These are phyloP conservation scores for Malassezia nana DNA, from an alignment of 1,284 basidiomycete genomes.

Conservation along the genomic window DNA sequence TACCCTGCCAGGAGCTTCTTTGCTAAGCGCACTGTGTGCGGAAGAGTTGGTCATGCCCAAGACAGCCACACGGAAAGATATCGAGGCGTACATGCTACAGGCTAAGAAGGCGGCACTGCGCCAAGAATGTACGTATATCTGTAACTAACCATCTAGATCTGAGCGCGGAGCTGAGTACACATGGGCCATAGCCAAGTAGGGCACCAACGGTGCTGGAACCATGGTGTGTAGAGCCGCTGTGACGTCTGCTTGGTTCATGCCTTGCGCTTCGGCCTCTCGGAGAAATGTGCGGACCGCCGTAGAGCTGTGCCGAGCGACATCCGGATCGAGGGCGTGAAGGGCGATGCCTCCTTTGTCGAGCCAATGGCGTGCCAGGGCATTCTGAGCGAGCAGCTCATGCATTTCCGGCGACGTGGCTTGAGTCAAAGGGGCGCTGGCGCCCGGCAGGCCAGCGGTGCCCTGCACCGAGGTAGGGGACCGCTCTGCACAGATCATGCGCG, in stretches of 20 bases:
- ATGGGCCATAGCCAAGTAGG: slow-evolving; percentile 22
- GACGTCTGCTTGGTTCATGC: slow-evolving; percentile 11
- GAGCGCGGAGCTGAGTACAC: slow-evolving; percentile 18
- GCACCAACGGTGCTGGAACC: slow-evolving; percentile 24
- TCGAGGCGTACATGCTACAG: slow-evolving; percentile 13
- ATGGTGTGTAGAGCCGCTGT: background rate
- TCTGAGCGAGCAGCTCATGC: slow-evolving; percentile 12
- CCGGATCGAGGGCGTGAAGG: slow-evolving; percentile 24
- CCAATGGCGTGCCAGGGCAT: slow-evolving; percentile 16
- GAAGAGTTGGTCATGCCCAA: slow-evolving; percentile 16
- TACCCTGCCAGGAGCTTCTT: slow-evolving; percentile 3
- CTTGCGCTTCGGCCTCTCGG: background rate
- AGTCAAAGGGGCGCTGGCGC: background rate
- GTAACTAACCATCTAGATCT: slow-evolving; percentile 1
- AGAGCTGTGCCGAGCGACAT: slow-evolving; percentile 24
- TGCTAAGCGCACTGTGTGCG: slow-evolving; percentile 7
- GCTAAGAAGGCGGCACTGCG: slow-evolving; percentile 20
- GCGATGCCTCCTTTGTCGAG: slow-evolving; percentile 18
- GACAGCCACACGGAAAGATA: slow-evolving; percentile 11
- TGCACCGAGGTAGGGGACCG: slow-evolving; percentile 12
- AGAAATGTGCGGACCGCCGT: slow-evolving; percentile 21
- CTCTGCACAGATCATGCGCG: slow-evolving; percentile 55
- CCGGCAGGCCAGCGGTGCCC: background rate
- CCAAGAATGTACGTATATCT: slow-evolving; percentile 10
- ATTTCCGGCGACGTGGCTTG: slow-evolving; percentile 19